Percentiles rank a stretch among this genome's conserved stretches.
These are phyloP conservation scores for Colletotrichum cordylinicola DNA, from an alignment of 2,329 filamentous ascomycete genomes.

Conservation along the genomic window DNA sequence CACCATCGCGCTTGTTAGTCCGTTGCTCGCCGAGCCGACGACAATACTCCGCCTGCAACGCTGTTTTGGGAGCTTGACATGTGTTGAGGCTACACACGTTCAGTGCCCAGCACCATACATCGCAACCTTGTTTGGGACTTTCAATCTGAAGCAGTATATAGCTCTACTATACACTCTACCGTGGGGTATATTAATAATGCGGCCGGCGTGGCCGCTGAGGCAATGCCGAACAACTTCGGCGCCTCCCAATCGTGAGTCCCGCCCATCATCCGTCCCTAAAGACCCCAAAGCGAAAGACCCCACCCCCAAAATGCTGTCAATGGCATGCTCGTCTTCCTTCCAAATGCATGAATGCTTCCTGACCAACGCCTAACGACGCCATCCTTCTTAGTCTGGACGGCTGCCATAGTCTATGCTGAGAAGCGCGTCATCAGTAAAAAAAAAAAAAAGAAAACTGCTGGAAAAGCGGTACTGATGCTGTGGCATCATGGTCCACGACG, in stretches of 20 bases:
- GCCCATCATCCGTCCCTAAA: background rate
- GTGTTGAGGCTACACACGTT: background rate
- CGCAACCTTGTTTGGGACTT: background rate
- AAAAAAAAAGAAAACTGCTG: background rate
- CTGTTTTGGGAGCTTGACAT: background rate
- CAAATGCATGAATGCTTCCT: conserved; percentile 22
- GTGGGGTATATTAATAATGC: conserved; percentile 18
- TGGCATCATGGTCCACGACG: background rate
- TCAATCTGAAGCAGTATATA: conserved; percentile 1
- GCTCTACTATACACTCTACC: conserved; percentile 13
- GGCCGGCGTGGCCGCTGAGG: background rate
- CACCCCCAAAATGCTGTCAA: conserved; percentile 13
- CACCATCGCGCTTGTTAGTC: background rate
- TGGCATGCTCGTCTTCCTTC: conserved; percentile 13
- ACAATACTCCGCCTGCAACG: background rate
- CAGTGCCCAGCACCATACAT: background rate
- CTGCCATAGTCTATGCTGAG: background rate
- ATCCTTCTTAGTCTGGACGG: background rate
- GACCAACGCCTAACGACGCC: conserved; percentile 19
- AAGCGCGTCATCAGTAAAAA: background rate
- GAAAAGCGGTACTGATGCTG: background rate
- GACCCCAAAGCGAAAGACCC: background rate
- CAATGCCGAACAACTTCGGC: background rate
- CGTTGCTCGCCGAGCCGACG: background rate
- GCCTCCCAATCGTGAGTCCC: background rate